Conservation (phyloP, 345 rosid genomes). For the Trapa incisa region DNA sequence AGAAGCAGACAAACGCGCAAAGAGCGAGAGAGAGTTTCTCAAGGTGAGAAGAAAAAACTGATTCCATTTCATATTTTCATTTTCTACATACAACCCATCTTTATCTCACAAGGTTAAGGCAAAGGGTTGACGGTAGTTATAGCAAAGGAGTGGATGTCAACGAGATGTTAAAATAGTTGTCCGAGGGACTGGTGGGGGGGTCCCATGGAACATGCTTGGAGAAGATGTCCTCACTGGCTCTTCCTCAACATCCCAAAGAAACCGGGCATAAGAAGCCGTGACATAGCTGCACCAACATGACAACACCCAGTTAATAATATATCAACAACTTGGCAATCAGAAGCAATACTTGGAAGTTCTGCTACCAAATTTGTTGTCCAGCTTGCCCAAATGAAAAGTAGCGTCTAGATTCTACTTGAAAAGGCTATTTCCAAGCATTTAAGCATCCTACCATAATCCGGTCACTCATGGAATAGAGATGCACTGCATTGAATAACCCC, state of each 20-base stretch:
- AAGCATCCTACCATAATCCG: neutral
- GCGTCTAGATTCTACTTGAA: too few relatives aligned
- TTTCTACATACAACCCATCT: constrained; percentile 3
- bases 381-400: too few relatives aligned
- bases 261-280: constrained; percentile 76
- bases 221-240: constrained; percentile 15
- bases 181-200: constrained; percentile 3
- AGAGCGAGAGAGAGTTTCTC: too few relatives aligned
- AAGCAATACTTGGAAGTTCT: neutral
- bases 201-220: constrained; percentile 25
- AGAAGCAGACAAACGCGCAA: neutral
- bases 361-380: neutral
- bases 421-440: too few relatives aligned
- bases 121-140: neutral
- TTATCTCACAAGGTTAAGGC: neutral
- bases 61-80: neutral
- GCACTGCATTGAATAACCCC: neutral
- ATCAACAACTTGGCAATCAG: neutral
- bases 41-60: neutral
- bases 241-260: constrained; percentile 81
- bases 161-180: constrained; percentile 10
- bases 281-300: constrained; percentile 11
- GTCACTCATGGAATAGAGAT: neutral
- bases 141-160: neutral
- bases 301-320: constrained; percentile 1